Evolutionary conservation across 2,329 filamentous ascomycete genomes (phyloP), one percentile per base, ranked within the genome.

Genomic region (Knoxdaviesia proteae): DNA sequence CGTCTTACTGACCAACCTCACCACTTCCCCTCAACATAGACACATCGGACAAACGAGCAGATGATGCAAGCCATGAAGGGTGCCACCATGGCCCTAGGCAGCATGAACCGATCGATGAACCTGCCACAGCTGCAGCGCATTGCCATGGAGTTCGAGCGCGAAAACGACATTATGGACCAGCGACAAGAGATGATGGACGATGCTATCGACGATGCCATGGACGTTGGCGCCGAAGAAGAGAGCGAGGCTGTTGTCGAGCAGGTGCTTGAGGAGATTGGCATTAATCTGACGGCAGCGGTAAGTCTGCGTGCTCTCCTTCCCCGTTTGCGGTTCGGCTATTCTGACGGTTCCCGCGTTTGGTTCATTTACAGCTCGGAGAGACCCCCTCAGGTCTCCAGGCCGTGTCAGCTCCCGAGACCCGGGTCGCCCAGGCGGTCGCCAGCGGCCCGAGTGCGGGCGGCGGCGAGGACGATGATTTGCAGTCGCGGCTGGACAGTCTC

Each of bases 21-120:
- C 34, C 11, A 11, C 34, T 36, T 36, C 11, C 9, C 11, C 8
- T 3, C 11, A 11, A 36, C 29, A 11, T 53, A 94, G 84, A 98
- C 90, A 41, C 88, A 96, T 49, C 78, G 90, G 49, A 94, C 87
- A 50, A 98, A 98, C 60, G 90, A 98, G 60, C 88, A 96, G 61
- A 98, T 98, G 90, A 94, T 94, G 87, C 84, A 94, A 61, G 90
- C 87, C 6, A 96, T 98, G 90, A 98, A 94, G 61, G 90, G 90
- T 34, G 90, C 90, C 5, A 96, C 90, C 1, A 77, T 80, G 61
- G 78, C 94, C 3, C 67, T 98, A 6, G 86, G 87, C 43, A 92
- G 82, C 63, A 98, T 98, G 90, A 98, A 98, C 61, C 74, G 82
- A 49, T 84, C 84, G 49, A 96, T 96, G 87, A 96, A 98, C 56